Conservation (phyloP, 2,329 filamentous ascomycete species). For the Hysterium pulicare region DNA sequence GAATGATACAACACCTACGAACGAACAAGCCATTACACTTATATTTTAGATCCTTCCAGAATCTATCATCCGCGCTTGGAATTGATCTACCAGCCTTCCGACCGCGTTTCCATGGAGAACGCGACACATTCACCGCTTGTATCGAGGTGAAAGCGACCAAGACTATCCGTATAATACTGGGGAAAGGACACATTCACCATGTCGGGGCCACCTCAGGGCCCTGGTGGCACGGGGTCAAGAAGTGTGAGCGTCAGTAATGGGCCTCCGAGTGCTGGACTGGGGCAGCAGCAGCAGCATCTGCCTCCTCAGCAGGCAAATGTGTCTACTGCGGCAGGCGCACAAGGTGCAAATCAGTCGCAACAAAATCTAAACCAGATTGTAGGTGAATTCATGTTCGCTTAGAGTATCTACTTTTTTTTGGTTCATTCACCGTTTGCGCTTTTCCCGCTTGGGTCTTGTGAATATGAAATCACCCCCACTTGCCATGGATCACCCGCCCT, state of each 20-base stretch:
- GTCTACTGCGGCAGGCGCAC: constrained; percentile 45
- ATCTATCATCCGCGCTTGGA: neutral
- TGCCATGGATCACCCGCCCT: too few species aligned
- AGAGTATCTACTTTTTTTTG: constrained; percentile 5
- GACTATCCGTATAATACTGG: too few species aligned
- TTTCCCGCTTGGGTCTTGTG: too few species aligned
- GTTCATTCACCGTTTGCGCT: neutral
- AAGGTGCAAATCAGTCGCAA: constrained; percentile 63
- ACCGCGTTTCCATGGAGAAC: constrained; percentile 1
- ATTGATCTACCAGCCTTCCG: neutral
- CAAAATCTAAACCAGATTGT: constrained; percentile 96
- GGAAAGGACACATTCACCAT: constrained; percentile 18
- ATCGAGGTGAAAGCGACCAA: constrained; percentile 21
- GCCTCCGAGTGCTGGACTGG: constrained; percentile 38
- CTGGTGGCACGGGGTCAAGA: constrained; percentile 25
- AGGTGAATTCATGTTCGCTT: too few species aligned
- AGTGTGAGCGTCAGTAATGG: constrained; percentile 43
- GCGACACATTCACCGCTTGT: constrained; percentile 14
- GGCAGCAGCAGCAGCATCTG: constrained; percentile 42
- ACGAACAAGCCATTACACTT: too few species aligned
- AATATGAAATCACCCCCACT: too few species aligned
- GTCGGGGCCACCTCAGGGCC: constrained; percentile 36
- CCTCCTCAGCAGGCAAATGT: constrained; percentile 47
- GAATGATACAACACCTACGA: constrained; percentile 3
- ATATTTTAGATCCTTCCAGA: too few species aligned